phyloP scores from a whole-genome alignment of 768 basidiomycete genomes.

The Macrocybe gigantea region DNA sequence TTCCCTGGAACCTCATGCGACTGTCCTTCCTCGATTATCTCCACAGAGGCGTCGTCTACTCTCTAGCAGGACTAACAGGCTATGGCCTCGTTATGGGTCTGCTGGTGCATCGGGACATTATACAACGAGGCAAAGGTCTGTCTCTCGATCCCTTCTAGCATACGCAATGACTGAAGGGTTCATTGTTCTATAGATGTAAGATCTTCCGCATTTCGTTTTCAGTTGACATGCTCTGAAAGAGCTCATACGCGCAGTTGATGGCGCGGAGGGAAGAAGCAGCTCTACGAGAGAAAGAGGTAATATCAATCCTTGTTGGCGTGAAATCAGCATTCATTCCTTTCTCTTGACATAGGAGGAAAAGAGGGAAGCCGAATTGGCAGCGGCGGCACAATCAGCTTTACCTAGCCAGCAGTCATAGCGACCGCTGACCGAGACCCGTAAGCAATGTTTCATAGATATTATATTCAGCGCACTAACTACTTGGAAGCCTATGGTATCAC shows the following conservation, averaged over 20 bases:
- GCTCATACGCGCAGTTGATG: constrained; percentile 21
- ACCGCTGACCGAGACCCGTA: not conserved
- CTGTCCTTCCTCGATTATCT: constrained; percentile 37
- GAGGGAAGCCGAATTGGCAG: constrained; percentile 32
- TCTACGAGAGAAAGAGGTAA: constrained; percentile 23
- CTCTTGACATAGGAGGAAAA: constrained; percentile 26
- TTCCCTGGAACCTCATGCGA: constrained; percentile 12
- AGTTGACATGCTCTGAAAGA: not conserved
- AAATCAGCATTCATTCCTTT: not conserved
- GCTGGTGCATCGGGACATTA: constrained; percentile 46
- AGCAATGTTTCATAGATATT: not conserved
- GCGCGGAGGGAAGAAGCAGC: constrained; percentile 22
- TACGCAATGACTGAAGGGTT: too few relatives aligned
- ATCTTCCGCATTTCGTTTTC: constrained; percentile 1
- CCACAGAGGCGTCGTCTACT: constrained; percentile 50
- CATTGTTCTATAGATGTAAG: constrained; percentile 23
- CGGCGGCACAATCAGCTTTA: constrained; percentile 31
- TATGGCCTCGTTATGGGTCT: constrained; percentile 51
- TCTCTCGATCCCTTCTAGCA: not conserved
- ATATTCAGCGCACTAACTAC: too few relatives aligned
- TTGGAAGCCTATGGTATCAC: too few relatives aligned
- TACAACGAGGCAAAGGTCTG: constrained; percentile 52
- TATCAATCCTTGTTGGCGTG: not conserved
- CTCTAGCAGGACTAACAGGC: constrained; percentile 44
- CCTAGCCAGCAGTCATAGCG: constrained; percentile 9